Evolutionary conservation across 2,329 filamentous ascomycete species (phyloP).

Genomic region (Gaeumannomyces sp.): DNA sequence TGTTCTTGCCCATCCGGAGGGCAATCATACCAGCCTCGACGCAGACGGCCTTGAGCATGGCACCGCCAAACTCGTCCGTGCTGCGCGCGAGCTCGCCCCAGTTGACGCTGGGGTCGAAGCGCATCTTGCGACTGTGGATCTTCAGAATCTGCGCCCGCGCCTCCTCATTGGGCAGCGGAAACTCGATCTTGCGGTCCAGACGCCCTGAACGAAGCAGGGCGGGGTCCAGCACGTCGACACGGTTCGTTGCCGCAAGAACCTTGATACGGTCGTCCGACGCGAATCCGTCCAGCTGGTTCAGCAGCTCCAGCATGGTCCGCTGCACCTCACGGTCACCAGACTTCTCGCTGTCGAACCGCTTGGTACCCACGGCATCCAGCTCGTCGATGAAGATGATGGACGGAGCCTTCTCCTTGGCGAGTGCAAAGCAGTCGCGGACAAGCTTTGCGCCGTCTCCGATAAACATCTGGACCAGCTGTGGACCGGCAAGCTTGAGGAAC

Average conservation of each 20-base stretch:
- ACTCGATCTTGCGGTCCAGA: slow-evolving; percentile 96
- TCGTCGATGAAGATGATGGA: slow-evolving; percentile 99
- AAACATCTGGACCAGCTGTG: slow-evolving; percentile 98
- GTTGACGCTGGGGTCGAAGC: slow-evolving; percentile 85
- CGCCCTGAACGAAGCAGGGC: slow-evolving; percentile 86
- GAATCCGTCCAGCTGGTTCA: slow-evolving; percentile 97
- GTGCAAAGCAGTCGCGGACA: slow-evolving; percentile 92
- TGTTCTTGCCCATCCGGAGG: slow-evolving; percentile 85
- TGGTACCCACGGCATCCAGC: slow-evolving; percentile 94
- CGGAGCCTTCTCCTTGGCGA: slow-evolving; percentile 97
- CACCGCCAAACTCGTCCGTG: slow-evolving; percentile 97
- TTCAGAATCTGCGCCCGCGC: slow-evolving; percentile 93
- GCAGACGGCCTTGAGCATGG: slow-evolving; percentile 96
- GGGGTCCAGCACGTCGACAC: slow-evolving; percentile 88
- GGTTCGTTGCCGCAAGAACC: slow-evolving; percentile 89
- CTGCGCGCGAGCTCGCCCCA: slow-evolving; percentile 93
- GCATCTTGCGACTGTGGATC: slow-evolving; percentile 98
- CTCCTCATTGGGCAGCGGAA: slow-evolving; percentile 96
- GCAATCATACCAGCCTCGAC: slow-evolving; percentile 99
- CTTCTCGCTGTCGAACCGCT: slow-evolving; percentile 98
- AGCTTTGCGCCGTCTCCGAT: slow-evolving; percentile 98
- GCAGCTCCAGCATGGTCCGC: slow-evolving; percentile 95
- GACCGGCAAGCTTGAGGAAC: slow-evolving; percentile 95
- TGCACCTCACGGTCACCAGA: slow-evolving; percentile 96
- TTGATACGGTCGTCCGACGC: slow-evolving; percentile 96